phyloP scores from a whole-genome alignment of 495 filamentous ascomycete genomes.

The Rhizodiscina lignyota region DNA sequence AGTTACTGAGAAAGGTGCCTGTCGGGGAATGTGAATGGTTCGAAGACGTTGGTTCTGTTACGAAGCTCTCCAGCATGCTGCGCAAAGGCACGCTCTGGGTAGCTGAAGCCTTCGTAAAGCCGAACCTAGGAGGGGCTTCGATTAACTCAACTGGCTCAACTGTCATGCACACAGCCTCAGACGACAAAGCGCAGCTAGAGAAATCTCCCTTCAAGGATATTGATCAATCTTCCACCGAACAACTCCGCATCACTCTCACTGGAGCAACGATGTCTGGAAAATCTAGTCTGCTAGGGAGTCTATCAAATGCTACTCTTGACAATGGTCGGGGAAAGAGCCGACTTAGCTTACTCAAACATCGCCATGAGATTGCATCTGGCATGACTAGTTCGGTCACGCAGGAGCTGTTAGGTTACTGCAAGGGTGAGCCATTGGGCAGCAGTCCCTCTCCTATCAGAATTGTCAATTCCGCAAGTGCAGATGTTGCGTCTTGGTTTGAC shows the following conservation, averaged over 20 bases:
- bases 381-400: conserved; percentile 87
- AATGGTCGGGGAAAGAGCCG: conserved; percentile 84
- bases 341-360: conserved; percentile 74
- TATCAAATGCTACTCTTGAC: conserved; percentile 75
- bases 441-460: conserved; percentile 30
- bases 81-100: conserved; percentile 58
- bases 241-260: conserved; percentile 80
- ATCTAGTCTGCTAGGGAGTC: conserved; percentile 72
- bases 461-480: conserved; percentile 72
- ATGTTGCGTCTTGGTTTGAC: conserved; percentile 87
- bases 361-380: conserved; percentile 84
- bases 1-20: conserved; percentile 63
- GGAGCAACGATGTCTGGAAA: conserved; percentile 90
- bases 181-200: not conserved
- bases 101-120: conserved; percentile 66
- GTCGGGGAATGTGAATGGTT: conserved; percentile 79
- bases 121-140: conserved; percentile 26
- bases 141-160: not conserved
- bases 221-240: conserved; percentile 31
- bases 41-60: conserved; percentile 28
- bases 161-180: not conserved
- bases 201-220: not conserved
- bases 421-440: conserved; percentile 9
- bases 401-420: conserved; percentile 73
- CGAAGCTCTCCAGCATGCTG: too few species aligned